Conservation (phyloP, 495 filamentous ascomycete species). For the Elaphomyces granulatus region DNA sequence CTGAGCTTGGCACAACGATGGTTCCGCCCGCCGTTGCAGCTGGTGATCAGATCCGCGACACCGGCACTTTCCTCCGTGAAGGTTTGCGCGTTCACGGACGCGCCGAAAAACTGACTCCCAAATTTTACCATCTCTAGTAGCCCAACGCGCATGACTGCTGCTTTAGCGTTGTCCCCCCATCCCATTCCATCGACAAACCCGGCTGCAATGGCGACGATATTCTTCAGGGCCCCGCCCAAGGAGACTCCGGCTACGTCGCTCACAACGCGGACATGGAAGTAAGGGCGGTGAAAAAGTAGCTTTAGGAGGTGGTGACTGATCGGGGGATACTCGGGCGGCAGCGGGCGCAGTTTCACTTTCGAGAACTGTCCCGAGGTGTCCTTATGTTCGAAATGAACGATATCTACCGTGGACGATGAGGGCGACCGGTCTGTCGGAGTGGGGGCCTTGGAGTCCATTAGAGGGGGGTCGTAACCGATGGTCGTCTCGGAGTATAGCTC, state of each 20-base stretch:
- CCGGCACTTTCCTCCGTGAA: slow-evolving; percentile 95
- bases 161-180: slow-evolving; percentile 97
- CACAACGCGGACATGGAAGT: slow-evolving; percentile 91
- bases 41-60: slow-evolving; percentile 92
- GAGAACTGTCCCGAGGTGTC: slow-evolving; percentile 46
- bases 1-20: slow-evolving; percentile 86
- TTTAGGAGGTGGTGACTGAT: slow-evolving; percentile 67
- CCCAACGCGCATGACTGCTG: slow-evolving; percentile 90
- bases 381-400: slow-evolving; percentile 48
- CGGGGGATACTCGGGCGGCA: slow-evolving; percentile 67
- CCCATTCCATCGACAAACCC: slow-evolving; percentile 92
- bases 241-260: slow-evolving; percentile 91
- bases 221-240: slow-evolving; percentile 90
- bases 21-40: slow-evolving; percentile 81
- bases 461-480: slow-evolving; percentile 86
- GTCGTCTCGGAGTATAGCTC: slow-evolving; percentile 97
- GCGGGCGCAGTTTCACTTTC: slow-evolving; percentile 50
- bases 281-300: slow-evolving; percentile 85
- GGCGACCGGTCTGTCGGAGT: slow-evolving; percentile 42
- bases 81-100: slow-evolving; percentile 61
- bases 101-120: slow-evolving; percentile 78
- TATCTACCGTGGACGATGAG: slow-evolving; percentile 41
- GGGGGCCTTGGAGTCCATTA: slow-evolving; percentile 59
- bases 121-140: slow-evolving; percentile 93
- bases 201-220: slow-evolving; percentile 87